Evolutionary conservation across 1,284 basidiomycete genomes (phyloP), one percentile per base, ranked within the genome.

Genomic region (Microbotryum lychnidis-dioicae): DNA sequence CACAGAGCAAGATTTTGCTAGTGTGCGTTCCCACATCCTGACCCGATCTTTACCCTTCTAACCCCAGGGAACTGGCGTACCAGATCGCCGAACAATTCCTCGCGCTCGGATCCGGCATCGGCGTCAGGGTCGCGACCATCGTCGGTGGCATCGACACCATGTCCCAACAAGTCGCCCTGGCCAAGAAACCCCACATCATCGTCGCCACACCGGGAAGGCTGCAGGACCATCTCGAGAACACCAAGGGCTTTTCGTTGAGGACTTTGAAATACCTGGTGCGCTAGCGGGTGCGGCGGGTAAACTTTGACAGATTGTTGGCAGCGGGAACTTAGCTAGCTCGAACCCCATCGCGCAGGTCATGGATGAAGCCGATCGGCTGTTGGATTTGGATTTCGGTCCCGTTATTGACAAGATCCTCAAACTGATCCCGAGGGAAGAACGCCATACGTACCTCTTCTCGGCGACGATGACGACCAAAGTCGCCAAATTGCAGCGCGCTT

Each of bases 401-500:
- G 88, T 91, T 61, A 93, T 99, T 67, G 96, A 98, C 79, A 94
- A 93, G 79, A 91, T 99, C 65, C 80, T 99, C 50, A 96, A 96
- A 77, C 84, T 89, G 50, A 88, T 98, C 67, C 96, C 96, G 21
- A 89, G 86, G 72, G 93, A 98, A 72, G 58, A 64, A 33, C 83
- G 96, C 23, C 89, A 87, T 44, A 99, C 96, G 0, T 97, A 93
- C 75, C 82, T 99, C 2, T 99, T 96, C 80, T 96, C 92, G 18
- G 96, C 96, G 1, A 99, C 96, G n/a, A 98, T 99, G 93, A 97
- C 94, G 3, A 96, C 91, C 25, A 98, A 97, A 77, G 92, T 99
- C 12, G 92, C 91, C 27, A 97, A 98, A 76, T 80, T 99, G 9
- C 94, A 98, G 75, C 80, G 96, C 59, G 94, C 96, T n/a, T 91